A percentile compares a stretch with the other conserved stretches of the same genome.
Conservation (phyloP, 2,329 filamentous ascomycete species). For the Purpureocillium lavendulum region DNA sequence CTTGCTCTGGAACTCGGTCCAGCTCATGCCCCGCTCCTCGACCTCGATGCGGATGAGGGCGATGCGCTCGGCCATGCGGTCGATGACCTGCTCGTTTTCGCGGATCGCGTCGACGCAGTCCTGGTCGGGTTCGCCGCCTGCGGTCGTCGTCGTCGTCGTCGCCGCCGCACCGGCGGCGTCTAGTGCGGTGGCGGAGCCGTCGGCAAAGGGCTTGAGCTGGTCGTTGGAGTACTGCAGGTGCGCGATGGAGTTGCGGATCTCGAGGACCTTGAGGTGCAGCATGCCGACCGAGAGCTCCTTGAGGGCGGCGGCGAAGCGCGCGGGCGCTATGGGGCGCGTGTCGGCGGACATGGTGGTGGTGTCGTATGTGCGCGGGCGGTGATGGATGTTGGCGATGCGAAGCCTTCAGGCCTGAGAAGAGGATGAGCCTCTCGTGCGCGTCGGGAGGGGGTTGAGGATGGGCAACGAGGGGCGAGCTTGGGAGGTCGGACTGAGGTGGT, state of each 20-base stretch:
- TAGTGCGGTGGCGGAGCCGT: conserved; percentile 30
- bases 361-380: too few species aligned
- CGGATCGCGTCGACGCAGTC: conserved; percentile 67
- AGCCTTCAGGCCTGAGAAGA: too few species aligned
- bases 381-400: background rate
- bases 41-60: conserved; percentile 57
- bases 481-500: too few species aligned
- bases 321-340: conserved; percentile 50
- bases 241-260: conserved; percentile 65
- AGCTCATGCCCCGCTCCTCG: conserved; percentile 45
- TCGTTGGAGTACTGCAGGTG: conserved; percentile 69
- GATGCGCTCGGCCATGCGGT: conserved; percentile 58
- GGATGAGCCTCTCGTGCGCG: too few species aligned
- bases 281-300: conserved; percentile 55
- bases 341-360: conserved; percentile 50
- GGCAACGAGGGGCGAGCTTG: too few species aligned
- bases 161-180: conserved; percentile 8
- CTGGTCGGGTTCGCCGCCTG: conserved; percentile 39
- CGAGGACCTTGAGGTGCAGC: conserved; percentile 67
- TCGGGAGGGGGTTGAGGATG: too few species aligned
- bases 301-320: conserved; percentile 59
- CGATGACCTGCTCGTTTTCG: conserved; percentile 64
- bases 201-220: conserved; percentile 61
- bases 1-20: conserved; percentile 46
- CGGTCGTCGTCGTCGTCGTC: background rate